Evolutionary conservation across 148 eudicot genomes (phyloP).

Genomic region (Limonium bicolor): DNA sequence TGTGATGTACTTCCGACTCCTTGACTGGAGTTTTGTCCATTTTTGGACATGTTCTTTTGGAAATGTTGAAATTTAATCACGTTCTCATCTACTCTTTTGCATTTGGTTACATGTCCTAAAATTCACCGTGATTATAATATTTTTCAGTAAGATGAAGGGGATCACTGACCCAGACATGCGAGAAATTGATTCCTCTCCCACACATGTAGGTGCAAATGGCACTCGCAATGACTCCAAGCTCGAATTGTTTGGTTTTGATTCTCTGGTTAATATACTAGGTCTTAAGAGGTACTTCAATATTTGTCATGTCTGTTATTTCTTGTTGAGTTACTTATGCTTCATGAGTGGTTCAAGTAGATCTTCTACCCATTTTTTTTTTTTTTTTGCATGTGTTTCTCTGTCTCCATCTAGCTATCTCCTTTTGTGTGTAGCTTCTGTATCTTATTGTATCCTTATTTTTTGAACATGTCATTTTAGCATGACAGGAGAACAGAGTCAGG

Average conservation of each 20-base stretch:
- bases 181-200: no score
- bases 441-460: background rate
- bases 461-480: slow-evolving; percentile 43
- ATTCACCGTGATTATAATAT: no score
- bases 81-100: no score
- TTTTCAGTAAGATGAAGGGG: no score
- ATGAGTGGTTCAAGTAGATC: background rate
- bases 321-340: background rate
- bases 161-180: no score
- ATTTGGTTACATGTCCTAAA: no score
- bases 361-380: background rate
- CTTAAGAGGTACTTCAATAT: slow-evolving; percentile 63
- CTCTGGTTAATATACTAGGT: slow-evolving; percentile 93
- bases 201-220: slow-evolving; percentile 39
- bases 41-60: no score
- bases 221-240: slow-evolving; percentile 65
- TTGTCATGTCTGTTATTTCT: background rate
- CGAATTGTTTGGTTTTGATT: slow-evolving; percentile 97
- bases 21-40: no score
- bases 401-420: background rate
- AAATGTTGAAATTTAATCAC: no score
- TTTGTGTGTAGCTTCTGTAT: background rate
- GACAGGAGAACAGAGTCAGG: slow-evolving; percentile 76
- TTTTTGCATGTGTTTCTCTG: background rate
- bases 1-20: no score